These are phyloP conservation scores for Ustilago cynodontis DNA, from an alignment of 1,284 basidiomycete species.

Conservation along the genomic window DNA sequence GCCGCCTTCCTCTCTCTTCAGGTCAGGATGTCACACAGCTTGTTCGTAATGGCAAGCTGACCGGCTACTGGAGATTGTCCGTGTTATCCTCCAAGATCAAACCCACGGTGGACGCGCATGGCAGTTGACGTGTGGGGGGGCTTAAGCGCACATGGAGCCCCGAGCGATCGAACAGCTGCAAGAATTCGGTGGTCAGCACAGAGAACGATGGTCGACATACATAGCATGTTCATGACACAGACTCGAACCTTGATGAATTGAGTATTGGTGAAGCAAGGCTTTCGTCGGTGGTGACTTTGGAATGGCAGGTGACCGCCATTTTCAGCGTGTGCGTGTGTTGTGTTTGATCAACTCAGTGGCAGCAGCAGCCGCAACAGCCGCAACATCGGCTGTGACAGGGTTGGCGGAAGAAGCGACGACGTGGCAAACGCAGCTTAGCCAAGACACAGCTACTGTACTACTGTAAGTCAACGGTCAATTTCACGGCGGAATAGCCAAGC, in stretches of 20 bases:
- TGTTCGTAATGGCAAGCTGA: too few relatives aligned
- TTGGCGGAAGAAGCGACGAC: background rate
- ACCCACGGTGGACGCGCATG: too few relatives aligned
- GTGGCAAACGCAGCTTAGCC: constrained; percentile 10
- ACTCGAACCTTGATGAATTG: background rate
- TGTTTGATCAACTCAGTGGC: background rate
- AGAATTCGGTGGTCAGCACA: background rate
- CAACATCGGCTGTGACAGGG: too few relatives aligned
- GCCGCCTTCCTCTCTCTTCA: too few relatives aligned
- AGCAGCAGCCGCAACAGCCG: background rate
- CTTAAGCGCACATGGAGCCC: background rate
- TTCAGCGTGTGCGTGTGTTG: background rate
- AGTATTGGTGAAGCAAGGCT: background rate
- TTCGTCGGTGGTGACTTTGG: background rate
- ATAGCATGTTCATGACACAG: background rate
- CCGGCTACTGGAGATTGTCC: too few relatives aligned
- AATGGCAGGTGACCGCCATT: constrained; percentile 1
- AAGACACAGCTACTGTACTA: constrained; percentile 7
- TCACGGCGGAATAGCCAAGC: background rate
- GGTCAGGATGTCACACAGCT: too few relatives aligned
- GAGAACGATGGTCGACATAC: background rate
- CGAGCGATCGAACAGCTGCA: background rate
- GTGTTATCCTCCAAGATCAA: too few relatives aligned
- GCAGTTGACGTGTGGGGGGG: background rate
- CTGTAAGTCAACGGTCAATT: constrained; percentile 5